A percentile compares a stretch with the other conserved stretches of the same genome.
phyloP scores from a whole-genome alignment of 2,329 filamentous ascomycete genomes.

The Penicillium sp. region DNA sequence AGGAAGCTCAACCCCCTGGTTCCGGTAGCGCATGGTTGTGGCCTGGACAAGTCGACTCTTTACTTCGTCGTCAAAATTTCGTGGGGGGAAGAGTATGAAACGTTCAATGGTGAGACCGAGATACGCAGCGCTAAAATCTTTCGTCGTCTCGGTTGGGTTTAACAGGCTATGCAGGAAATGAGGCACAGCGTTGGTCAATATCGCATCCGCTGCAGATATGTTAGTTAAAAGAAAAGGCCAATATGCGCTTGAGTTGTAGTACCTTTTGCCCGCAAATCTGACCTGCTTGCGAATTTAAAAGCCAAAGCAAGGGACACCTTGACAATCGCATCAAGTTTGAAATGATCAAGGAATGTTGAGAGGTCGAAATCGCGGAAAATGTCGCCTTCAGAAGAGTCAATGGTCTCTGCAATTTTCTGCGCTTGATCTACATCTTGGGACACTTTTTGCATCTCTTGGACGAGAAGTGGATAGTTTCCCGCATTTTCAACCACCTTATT shows the following conservation, averaged over 20 bases:
- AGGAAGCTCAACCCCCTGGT: conserved; percentile 46
- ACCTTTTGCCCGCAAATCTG: conserved; percentile 89
- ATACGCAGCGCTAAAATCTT: conserved; percentile 65
- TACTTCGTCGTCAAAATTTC: conserved; percentile 75
- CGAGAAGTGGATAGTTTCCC: conserved; percentile 78
- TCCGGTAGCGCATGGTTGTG: conserved; percentile 65
- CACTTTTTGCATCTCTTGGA: conserved; percentile 81
- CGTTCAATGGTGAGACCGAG: conserved; percentile 79
- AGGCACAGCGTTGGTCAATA: conserved; percentile 73
- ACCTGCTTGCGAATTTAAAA: conserved; percentile 76
- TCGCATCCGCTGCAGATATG: conserved; percentile 68
- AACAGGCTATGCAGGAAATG: conserved; percentile 75
- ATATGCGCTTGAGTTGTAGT: conserved; percentile 23
- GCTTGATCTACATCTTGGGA: conserved; percentile 76
- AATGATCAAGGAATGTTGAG: conserved; percentile 92
- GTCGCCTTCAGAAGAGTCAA: conserved; percentile 86
- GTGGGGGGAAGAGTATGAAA: conserved; percentile 80
- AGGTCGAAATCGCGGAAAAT: conserved; percentile 95
- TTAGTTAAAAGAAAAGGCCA: conserved; percentile 4
- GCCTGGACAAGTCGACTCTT: conserved; percentile 63
- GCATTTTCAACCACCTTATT: conserved; percentile 69
- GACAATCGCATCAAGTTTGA: conserved; percentile 82
- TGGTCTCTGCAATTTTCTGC: conserved; percentile 84
- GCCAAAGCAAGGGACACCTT: conserved; percentile 85
- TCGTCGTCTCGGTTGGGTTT: conserved; percentile 58